Base-by-base conservation (phyloP, 768 basidiomycete genomes). In the Pulveroboletus ravenelii region DNA sequence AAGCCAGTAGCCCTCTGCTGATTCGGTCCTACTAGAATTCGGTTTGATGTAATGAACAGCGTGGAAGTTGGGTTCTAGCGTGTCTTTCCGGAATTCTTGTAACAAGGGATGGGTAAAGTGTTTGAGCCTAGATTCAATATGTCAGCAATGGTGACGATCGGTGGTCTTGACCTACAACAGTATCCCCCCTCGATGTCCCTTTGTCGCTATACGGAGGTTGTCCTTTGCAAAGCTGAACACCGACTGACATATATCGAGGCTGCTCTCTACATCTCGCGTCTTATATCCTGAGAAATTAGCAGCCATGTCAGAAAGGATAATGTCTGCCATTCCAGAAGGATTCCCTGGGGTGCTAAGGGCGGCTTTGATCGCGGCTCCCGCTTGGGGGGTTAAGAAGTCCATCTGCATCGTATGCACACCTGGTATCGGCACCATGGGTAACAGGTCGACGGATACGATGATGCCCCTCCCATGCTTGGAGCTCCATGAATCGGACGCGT, bases 231-330 rank as follows among this genome's bases (percentile, higher is more conserved):
- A 94, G 38, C 74, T 67, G 51, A 87, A 79, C 1, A 89, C 93
- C 3, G 86, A 81, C 34, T 77, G 68, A 62, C 84, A 89, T 18
- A 97, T 84, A 34, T 85, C 77, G 30, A 94, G 74, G 50, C 85
- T 85, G 10, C 75, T 65, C 59, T 84, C 77, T 1, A 78, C 77
- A 67, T 98, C 94, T 44, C 75, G 74, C 0, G 70, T 66, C 15
- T 74, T 65, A 52, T 87, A 83, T 6, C 95, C 94, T 2, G 85
- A 79, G 52, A 82, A 74, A 64, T 93, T 93, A 17, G 83, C 82
- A 15, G 93, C 89, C 87, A 97, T 93, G 62, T 96, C 94, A 8
- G 86, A 90, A 5, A 96, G 74, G 23, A 96, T 79, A 15, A 94
- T 72, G 63, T 97, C 92, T 7, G 82, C 86, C 66, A 77, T 78